Conservation (phyloP, 169 alveolate genomes). For the Pseudocohnilembus persalinus region DNA sequence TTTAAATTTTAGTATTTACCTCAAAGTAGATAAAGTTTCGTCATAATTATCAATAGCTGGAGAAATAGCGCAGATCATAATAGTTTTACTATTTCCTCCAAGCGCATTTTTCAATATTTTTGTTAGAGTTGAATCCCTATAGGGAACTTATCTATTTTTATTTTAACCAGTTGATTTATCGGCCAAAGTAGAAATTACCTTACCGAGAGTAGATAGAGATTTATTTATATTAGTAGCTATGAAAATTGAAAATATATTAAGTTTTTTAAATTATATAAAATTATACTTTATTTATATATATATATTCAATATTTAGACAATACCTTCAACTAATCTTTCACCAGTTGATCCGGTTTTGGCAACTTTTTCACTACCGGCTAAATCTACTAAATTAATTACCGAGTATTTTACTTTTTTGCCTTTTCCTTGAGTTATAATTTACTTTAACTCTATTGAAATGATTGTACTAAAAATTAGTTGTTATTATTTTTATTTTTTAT, state of each 20-base stretch:
- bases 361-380: conserved; percentile 90
- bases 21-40: conserved; percentile 87
- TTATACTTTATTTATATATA: too few species aligned
- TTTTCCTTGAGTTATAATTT: conserved; percentile 49
- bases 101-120: conserved; percentile 90
- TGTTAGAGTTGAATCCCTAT: conserved; percentile 91
- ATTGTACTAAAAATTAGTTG: conserved; percentile 60
- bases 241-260: too few species aligned
- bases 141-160: conserved; percentile 85
- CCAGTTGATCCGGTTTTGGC: conserved; percentile 91
- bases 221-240: conserved; percentile 86
- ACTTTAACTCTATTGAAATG: conserved; percentile 86
- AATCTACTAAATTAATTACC: conserved; percentile 87
- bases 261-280: too few species aligned
- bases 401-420: conserved; percentile 75
- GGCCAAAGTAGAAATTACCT: conserved; percentile 88
- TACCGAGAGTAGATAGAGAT: conserved; percentile 83
- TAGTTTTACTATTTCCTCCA: conserved; percentile 90
- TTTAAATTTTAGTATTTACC: conserved; percentile 28
- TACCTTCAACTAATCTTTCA: conserved; percentile 91
- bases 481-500: too few species aligned
- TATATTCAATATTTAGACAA: neutral
- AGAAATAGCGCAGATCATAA: conserved; percentile 89
- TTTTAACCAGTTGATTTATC: conserved; percentile 87
- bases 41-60: conserved; percentile 90